Evolutionary conservation across 495 filamentous ascomycete genomes (phyloP).

Genomic region (Evansstolkia leycettana): DNA sequence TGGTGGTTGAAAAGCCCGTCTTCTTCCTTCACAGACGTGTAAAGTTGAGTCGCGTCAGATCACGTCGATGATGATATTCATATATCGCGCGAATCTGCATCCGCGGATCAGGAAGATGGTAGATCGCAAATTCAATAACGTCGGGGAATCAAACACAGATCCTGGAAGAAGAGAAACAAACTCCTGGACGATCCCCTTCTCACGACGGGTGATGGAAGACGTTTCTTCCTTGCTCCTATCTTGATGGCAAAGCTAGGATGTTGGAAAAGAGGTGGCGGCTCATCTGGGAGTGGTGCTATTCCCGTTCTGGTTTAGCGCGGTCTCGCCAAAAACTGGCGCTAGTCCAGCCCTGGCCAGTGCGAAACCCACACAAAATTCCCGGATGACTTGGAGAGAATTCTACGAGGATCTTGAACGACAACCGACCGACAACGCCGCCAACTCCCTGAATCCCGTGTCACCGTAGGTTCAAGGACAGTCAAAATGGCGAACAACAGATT

Average conservation of each 20-base stretch:
- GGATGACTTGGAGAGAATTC: conserved; percentile 31
- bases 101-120: background rate
- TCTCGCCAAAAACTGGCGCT: conserved; percentile 36
- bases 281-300: conserved; percentile 13
- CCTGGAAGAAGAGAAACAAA: conserved; percentile 38
- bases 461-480: conserved; percentile 35
- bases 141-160: conserved; percentile 18
- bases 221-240: conserved; percentile 18
- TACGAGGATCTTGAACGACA: conserved; percentile 37
- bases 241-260: conserved; percentile 7
- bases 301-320: conserved; percentile 21
- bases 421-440: conserved; percentile 48
- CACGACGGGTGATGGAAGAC: conserved; percentile 25
- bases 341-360: conserved; percentile 23
- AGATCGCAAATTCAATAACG: background rate
- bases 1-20: conserved; percentile 15
- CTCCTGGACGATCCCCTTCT: conserved; percentile 45
- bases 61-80: conserved; percentile 12
- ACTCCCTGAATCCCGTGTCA: conserved; percentile 26
- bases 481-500: conserved; percentile 61
- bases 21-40: conserved; percentile 18
- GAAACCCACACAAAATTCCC: conserved; percentile 44
- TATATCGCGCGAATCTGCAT: background rate
- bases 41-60: conserved; percentile 28
- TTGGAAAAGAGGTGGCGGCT: conserved; percentile 29